Percentiles rank a stretch among this genome's conserved stretches.
Conservation (phyloP, 129 eudicot species). For the Saussurea involucrata region DNA sequence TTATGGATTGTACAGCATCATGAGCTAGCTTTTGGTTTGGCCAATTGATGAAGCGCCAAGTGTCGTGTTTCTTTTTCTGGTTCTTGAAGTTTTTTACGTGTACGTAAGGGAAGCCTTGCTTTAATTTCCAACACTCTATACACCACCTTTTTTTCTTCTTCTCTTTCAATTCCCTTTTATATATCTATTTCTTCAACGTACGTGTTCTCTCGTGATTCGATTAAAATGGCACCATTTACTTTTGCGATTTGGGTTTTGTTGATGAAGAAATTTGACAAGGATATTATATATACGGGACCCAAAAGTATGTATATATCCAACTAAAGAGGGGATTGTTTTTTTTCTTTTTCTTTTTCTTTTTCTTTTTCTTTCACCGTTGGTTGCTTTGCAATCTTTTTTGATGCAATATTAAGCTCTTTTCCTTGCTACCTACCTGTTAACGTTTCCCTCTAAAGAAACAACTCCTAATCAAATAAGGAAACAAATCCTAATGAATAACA, state of each 20-base stretch:
- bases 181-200: slow-evolving; percentile 6
- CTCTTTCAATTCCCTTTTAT: not conserved
- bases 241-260: slow-evolving; percentile 3
- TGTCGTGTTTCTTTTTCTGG: slow-evolving; percentile 7
- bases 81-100: slow-evolving; percentile 7
- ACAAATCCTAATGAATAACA: not conserved
- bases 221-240: slow-evolving; percentile 18
- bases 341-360: not conserved
- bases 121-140: slow-evolving; percentile 1
- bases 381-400: slow-evolving; percentile 4
- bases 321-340: not conserved
- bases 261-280: slow-evolving; percentile 12
- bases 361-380: not conserved
- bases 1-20: not conserved
- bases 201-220: slow-evolving; percentile 32
- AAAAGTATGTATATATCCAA: not conserved
- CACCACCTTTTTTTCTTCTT: not conserved
- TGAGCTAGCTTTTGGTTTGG: slow-evolving; percentile 11
- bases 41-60: slow-evolving; percentile 15
- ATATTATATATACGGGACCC: not conserved
- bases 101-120: slow-evolving; percentile 13
- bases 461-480: not conserved
- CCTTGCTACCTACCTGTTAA: too few relatives aligned
- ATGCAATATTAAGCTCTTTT: not conserved
- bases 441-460: not conserved